Percentiles rank a stretch among this genome's conserved stretches.
phyloP scores from a whole-genome alignment of 768 basidiomycete genomes.

The Terana coerulea region DNA sequence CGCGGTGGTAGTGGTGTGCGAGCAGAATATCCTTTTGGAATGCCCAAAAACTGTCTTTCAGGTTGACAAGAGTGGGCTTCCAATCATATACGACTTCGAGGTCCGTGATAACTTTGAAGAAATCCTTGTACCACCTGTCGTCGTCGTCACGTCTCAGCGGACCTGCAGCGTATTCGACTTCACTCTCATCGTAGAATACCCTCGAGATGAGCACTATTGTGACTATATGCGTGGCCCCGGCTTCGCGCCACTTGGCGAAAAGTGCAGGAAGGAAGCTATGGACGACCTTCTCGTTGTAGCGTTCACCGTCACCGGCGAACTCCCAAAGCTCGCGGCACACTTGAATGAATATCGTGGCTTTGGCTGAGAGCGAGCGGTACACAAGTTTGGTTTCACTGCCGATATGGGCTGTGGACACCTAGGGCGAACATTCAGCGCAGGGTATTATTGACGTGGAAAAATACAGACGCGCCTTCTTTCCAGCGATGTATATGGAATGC shows the following conservation, averaged over 20 bases:
- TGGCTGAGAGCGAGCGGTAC: slow-evolving; percentile 87
- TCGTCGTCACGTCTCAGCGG: slow-evolving; percentile 74
- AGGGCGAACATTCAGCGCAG: not conserved
- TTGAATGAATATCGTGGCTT: slow-evolving; percentile 92
- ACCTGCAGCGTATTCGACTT: slow-evolving; percentile 79
- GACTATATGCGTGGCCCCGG: slow-evolving; percentile 87
- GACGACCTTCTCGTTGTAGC: slow-evolving; percentile 95
- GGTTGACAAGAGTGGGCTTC: slow-evolving; percentile 78
- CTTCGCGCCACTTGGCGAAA: slow-evolving; percentile 79
- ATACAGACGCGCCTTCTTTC: slow-evolving; percentile 53
- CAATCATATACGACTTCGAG: slow-evolving; percentile 85
- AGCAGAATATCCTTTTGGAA: slow-evolving; percentile 91
- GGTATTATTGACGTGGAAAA: not conserved
- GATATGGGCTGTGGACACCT: slow-evolving; percentile 83
- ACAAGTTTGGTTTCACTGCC: slow-evolving; percentile 83
- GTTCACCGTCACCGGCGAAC: slow-evolving; percentile 93
- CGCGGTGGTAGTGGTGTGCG: slow-evolving; percentile 83
- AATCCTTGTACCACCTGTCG: slow-evolving; percentile 88
- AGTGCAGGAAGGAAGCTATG: slow-evolving; percentile 93
- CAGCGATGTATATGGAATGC: slow-evolving; percentile 68
- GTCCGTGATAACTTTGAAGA: slow-evolving; percentile 94
- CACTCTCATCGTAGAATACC: slow-evolving; percentile 80
- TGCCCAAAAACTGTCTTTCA: slow-evolving; percentile 87
- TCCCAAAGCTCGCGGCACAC: slow-evolving; percentile 96
- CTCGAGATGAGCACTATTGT: slow-evolving; percentile 94